Evolutionary conservation across 495 filamentous ascomycete species (phyloP).

Genomic region (Aspergillus egyptiacus): DNA sequence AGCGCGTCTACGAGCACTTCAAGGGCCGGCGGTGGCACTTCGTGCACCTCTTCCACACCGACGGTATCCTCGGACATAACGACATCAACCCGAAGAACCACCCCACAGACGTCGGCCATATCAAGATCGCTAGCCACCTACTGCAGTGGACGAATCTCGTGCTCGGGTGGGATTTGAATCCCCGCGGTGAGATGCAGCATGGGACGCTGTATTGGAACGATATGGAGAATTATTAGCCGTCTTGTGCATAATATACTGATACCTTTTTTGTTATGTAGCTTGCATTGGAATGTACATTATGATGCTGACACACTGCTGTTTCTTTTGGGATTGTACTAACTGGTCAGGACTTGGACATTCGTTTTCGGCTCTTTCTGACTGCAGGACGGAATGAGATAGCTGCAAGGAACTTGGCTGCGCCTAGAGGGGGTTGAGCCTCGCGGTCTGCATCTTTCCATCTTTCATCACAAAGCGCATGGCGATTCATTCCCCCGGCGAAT

Average conservation of each 20-base stretch:
- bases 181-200: conserved; percentile 60
- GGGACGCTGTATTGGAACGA: conserved; percentile 60
- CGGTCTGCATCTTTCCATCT: no score
- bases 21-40: conserved; percentile 43
- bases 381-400: no score
- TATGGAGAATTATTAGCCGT: conserved; percentile 37
- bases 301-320: no score
- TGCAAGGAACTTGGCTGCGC: no score
- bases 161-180: conserved; percentile 56
- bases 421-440: no score
- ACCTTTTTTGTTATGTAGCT: no score
- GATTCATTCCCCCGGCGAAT: no score
- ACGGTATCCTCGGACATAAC: conserved; percentile 63
- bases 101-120: conserved; percentile 60
- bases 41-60: conserved; percentile 64
- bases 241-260: background rate
- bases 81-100: conserved; percentile 60
- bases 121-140: conserved; percentile 62
- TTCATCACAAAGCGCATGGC: no score
- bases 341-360: no score
- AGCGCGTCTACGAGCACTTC: conserved; percentile 52
- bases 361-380: no score
- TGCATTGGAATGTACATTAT: no score
- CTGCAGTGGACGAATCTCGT: conserved; percentile 49
- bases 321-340: no score